Evolutionary conservation across 164 flowering plant genomes (phyloP).

Genomic region (Dillenia turbinata): DNA sequence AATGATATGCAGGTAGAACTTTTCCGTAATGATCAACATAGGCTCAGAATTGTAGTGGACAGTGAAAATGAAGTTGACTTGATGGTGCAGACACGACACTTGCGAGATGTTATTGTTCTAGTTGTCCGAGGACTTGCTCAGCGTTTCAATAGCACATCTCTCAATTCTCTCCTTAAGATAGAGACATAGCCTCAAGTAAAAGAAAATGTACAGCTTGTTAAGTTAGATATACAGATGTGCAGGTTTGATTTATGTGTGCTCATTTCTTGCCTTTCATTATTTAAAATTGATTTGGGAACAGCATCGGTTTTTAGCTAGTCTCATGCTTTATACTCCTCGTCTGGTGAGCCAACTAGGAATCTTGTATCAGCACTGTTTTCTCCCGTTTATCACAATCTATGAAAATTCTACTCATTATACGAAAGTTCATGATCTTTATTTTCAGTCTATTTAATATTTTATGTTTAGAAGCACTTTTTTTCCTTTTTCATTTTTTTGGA

Average conservation of each 20-base stretch:
- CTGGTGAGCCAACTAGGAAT: no score
- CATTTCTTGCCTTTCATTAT: no score
- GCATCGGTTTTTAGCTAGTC: no score
- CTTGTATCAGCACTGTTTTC: no score
- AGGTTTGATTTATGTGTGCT: conserved; percentile 2
- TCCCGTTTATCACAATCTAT: no score
- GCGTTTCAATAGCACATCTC: conserved; percentile 92
- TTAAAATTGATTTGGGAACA: no score
- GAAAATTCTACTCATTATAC: no score
- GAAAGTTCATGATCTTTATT: no score
- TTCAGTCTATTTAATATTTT: no score
- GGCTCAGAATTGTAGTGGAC: conserved; percentile 86
- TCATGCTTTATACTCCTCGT: neutral
- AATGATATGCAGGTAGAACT: conserved; percentile 66
- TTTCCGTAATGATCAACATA: conserved; percentile 85
- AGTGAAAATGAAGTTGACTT: conserved; percentile 88
- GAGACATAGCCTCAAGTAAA: conserved; percentile 36
- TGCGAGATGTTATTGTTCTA: conserved; percentile 82
- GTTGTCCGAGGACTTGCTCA: conserved; percentile 92
- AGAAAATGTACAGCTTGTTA: no score
- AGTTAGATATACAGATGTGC: neutral
- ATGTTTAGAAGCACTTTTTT: no score
- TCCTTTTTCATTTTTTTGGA: no score
- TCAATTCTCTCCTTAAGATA: conserved; percentile 86
- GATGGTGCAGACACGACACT: conserved; percentile 86